Percentiles rank a stretch among this genome's conserved stretches.
These are phyloP conservation scores for Calocybe gangraenosa DNA, from an alignment of 768 basidiomycete species.

Conservation along the genomic window DNA sequence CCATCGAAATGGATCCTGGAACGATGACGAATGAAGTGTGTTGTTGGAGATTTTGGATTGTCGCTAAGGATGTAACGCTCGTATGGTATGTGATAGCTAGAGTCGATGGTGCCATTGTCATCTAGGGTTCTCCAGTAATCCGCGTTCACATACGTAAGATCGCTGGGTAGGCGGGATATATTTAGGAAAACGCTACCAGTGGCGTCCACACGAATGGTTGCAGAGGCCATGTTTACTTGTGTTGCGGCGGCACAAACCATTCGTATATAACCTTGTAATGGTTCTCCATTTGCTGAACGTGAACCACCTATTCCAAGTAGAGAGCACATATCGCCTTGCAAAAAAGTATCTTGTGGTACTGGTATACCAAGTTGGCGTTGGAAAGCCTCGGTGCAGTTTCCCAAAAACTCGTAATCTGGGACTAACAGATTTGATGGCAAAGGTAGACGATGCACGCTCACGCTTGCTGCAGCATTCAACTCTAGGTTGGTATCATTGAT, in stretches of 20 bases:
- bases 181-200: conserved; percentile 1
- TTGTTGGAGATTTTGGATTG: conserved; percentile 1
- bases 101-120: neutral
- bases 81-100: conserved; percentile 3
- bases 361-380: conserved; percentile 9
- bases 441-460: conserved; percentile 3
- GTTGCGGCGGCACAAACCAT: conserved; percentile 17
- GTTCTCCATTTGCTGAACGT: neutral
- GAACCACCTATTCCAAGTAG: conserved; percentile 14
- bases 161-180: conserved; percentile 14
- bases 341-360: too few relatives aligned
- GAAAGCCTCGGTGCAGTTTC: conserved; percentile 10
- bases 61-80: conserved; percentile 13
- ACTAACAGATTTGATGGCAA: neutral
- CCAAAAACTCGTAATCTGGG: conserved; percentile 5
- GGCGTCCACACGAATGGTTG: conserved; percentile 7
- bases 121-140: conserved; percentile 2
- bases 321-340: conserved; percentile 12
- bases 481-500: conserved; percentile 2
- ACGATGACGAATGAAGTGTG: conserved; percentile 8
- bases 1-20: conserved; percentile 1
- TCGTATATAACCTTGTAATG: neutral
- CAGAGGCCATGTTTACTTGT: conserved; percentile 19
- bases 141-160: conserved; percentile 11
- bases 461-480: conserved; percentile 7